A percentile compares a stretch with the other conserved stretches of the same genome.
These are phyloP conservation scores for Aureobasidium zeae DNA, from an alignment of 2,329 filamentous ascomycete genomes.

Conservation along the genomic window DNA sequence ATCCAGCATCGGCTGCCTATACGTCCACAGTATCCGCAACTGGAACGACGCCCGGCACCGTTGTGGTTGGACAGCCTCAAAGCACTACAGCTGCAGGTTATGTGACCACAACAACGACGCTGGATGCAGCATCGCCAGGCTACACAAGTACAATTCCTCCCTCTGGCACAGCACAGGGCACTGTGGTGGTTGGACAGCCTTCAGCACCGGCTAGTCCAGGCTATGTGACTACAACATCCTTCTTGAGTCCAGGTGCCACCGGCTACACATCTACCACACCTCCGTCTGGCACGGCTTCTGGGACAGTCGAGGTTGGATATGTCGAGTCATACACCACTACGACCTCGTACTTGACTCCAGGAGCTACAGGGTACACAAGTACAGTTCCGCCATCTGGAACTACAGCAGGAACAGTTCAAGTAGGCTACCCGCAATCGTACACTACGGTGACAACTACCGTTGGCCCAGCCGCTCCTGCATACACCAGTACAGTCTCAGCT, in stretches of 20 bases:
- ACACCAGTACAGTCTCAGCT: not conserved
- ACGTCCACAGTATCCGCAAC: not conserved
- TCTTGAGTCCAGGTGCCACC: not conserved
- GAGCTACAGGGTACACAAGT: not conserved
- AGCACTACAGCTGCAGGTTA: not conserved
- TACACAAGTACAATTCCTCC: conserved; percentile 1
- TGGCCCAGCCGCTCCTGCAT: not conserved
- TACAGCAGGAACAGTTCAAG: not conserved
- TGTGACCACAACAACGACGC: not conserved
- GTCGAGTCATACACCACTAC: not conserved
- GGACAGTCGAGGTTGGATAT: not conserved
- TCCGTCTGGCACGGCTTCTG: not conserved
- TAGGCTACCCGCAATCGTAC: not conserved
- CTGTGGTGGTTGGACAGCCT: not conserved
- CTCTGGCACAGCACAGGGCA: not conserved
- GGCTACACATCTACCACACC: not conserved
- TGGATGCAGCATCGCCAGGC: not conserved
- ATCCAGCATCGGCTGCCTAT: not conserved
- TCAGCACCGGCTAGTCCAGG: too few species aligned
- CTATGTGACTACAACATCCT: not conserved
- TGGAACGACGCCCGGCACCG: not conserved
- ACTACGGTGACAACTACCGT: not conserved
- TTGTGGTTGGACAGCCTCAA: not conserved
- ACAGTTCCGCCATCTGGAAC: not conserved
- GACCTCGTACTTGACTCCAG: not conserved